Evolutionary conservation across 148 eudicot species (phyloP).

Genomic region (Fagopyrum homotropicum): DNA sequence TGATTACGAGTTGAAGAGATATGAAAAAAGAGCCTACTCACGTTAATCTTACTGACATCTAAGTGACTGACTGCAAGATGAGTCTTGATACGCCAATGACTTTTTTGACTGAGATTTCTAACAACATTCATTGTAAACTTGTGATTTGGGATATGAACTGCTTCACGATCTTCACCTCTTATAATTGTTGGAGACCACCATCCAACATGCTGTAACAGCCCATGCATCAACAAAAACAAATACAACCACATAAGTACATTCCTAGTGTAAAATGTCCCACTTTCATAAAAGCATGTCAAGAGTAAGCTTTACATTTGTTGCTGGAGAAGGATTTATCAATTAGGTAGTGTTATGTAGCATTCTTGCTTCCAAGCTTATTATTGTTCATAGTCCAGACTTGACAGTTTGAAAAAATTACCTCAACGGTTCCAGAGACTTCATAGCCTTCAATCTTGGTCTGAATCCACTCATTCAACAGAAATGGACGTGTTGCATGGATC

Average conservation of each 20-base stretch:
- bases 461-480: conserved; percentile 82
- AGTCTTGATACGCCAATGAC: conserved; percentile 96
- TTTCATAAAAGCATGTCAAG: neutral
- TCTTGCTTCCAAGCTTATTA: neutral
- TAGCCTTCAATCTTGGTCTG: conserved; percentile 87
- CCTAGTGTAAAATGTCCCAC: neutral
- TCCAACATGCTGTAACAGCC: conserved; percentile 67
- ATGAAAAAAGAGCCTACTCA: conserved; percentile 25
- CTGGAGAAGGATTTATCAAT: neutral
- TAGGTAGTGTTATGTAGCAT: neutral
- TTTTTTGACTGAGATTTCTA: conserved; percentile 80
- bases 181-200: conserved; percentile 98
- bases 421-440: conserved; percentile 94
- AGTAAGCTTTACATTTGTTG: neutral
- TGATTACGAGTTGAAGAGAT: conserved; percentile 10
- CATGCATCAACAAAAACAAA: neutral
- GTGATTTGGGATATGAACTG: conserved; percentile 91
- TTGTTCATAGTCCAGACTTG: neutral
- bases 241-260: neutral
- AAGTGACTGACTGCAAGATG: conserved; percentile 84
- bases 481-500: conserved; percentile 94
- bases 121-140: conserved; percentile 88
- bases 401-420: conserved; percentile 30
- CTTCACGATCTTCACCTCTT: conserved; percentile 97
- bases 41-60: conserved; percentile 79